Conservation (phyloP, 1,139 yeast genomes). For the Taphrina deformans region DNA sequence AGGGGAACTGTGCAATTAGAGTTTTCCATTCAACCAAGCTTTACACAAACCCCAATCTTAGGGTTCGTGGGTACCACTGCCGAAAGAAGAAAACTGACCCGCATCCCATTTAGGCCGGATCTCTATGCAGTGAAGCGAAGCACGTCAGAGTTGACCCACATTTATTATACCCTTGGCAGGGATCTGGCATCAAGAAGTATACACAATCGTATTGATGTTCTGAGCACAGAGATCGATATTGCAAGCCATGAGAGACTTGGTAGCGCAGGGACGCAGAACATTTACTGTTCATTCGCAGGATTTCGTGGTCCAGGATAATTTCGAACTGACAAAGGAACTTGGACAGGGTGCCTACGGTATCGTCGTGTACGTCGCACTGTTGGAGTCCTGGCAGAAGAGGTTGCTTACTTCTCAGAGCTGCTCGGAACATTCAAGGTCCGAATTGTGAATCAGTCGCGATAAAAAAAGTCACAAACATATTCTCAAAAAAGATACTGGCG, state of each 20-base stretch:
- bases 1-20: no score
- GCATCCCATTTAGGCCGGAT: no score
- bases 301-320: conserved; percentile 33
- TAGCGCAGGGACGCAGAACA: conserved; percentile 20
- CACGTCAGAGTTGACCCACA: no score
- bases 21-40: no score
- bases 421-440: conserved; percentile 67
- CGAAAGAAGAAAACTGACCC: no score
- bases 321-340: conserved; percentile 75
- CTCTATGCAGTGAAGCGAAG: no score
- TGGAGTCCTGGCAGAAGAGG: background rate
- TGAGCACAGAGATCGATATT: no score
- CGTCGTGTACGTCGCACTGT: conserved; percentile 55
- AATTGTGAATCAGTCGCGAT: conserved; percentile 76
- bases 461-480: conserved; percentile 89
- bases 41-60: no score
- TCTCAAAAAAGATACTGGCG: conserved; percentile 81
- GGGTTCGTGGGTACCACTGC: no score
- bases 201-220: no score
- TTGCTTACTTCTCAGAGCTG: conserved; percentile 51
- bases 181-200: no score
- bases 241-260: background rate
- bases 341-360: conserved; percentile 98
- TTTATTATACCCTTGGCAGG: no score
- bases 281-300: conserved; percentile 31